Evolutionary conservation across 305 asterid genomes (phyloP).

Genomic region (Solanum chacoense): DNA sequence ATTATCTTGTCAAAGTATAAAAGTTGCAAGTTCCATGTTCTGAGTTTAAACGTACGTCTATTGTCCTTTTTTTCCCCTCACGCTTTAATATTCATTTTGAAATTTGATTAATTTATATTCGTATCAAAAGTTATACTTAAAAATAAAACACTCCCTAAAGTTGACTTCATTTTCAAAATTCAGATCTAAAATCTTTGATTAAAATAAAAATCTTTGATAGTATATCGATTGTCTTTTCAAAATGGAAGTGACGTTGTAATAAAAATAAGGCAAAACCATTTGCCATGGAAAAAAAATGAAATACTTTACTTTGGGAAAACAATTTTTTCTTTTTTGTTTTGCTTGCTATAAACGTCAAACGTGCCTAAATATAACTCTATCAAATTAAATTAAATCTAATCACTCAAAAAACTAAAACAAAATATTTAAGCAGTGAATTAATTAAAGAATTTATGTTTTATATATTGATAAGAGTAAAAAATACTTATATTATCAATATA

Average conservation of each 20-base stretch:
- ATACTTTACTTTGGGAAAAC: not conserved
- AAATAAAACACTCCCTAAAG: rapidly evolving
- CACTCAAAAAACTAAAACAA: not conserved
- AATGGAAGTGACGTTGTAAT: not conserved
- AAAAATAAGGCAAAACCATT: not conserved
- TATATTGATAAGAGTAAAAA: not conserved
- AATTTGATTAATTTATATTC: rapidly evolving
- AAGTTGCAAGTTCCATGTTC: too few species aligned
- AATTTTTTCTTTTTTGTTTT: not conserved
- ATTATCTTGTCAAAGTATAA: too few species aligned
- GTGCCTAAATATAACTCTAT: not conserved
- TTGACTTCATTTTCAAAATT: too few species aligned
- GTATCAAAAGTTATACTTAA: too few species aligned
- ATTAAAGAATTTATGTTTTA: not conserved
- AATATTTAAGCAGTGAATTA: not conserved
- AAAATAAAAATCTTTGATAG: not conserved
- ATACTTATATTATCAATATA: not conserved
- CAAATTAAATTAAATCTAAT: not conserved
- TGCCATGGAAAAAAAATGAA: not conserved
- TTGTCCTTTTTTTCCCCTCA: too few species aligned
- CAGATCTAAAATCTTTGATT: too few species aligned
- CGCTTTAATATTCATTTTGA: too few species aligned
- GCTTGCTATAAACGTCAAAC: not conserved
- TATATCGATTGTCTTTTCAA: not conserved
- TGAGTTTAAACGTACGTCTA: too few species aligned